Percentiles rank a stretch among this genome's conserved stretches.
These are phyloP conservation scores for Verticillium tricorpus DNA, from an alignment of 2,329 filamentous ascomycete species.

Conservation along the genomic window DNA sequence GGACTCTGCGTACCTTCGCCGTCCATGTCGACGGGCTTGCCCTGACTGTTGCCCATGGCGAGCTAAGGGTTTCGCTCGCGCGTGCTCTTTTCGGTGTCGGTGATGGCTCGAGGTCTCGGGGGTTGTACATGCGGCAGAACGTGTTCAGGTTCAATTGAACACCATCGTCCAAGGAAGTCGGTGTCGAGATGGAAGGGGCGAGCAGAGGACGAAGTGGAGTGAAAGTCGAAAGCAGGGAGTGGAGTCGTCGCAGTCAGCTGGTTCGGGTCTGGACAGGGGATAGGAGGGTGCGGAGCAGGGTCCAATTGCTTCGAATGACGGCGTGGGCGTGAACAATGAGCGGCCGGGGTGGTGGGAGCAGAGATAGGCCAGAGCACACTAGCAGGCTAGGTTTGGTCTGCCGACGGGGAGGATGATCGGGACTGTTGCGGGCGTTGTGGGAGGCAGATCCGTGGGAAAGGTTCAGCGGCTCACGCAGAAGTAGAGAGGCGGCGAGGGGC, in stretches of 20 bases:
- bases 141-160: background rate
- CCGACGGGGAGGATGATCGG: background rate
- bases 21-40: slow-evolving; percentile 86
- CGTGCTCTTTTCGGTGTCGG: background rate
- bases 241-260: slow-evolving; percentile 5
- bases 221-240: slow-evolving; percentile 3
- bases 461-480: background rate
- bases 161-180: background rate
- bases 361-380: background rate
- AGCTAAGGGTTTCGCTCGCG: slow-evolving; percentile 1
- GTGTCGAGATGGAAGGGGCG: slow-evolving; percentile 1
- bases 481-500: background rate
- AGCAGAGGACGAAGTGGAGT: background rate
- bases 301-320: slow-evolving; percentile 3
- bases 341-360: background rate
- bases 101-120: background rate
- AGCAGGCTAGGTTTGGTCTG: background rate
- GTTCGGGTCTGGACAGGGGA: slow-evolving; percentile 1
- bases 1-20: slow-evolving; percentile 71
- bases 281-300: slow-evolving; percentile 1
- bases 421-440: background rate
- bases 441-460: background rate
- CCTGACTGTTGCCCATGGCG: slow-evolving; percentile 88
- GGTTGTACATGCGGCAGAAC: background rate
- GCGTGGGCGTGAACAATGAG: background rate